phyloP scores from a whole-genome alignment of 345 rosid genomes.

The Rhizophora mangle region DNA sequence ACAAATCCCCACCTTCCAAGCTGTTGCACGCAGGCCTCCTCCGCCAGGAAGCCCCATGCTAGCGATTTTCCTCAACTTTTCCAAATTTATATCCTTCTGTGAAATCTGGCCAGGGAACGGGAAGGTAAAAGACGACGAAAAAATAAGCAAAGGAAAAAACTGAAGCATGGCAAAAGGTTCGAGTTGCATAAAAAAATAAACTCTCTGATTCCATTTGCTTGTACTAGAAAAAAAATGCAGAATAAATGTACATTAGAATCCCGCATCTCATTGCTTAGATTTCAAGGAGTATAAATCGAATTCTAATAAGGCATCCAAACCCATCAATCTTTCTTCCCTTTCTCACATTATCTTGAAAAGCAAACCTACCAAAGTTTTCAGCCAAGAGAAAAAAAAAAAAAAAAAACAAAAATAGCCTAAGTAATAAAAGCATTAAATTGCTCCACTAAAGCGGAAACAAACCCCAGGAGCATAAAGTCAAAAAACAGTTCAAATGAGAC shows the following conservation, averaged over 20 bases:
- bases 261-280: too few relatives aligned
- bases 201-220: neutral
- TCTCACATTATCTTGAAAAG: too few relatives aligned
- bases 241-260: too few relatives aligned
- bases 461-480: neutral
- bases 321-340: too few relatives aligned
- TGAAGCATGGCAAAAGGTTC: neutral
- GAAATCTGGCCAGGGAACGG: constrained; percentile 38
- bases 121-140: neutral
- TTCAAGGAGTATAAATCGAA: too few relatives aligned
- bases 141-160: neutral
- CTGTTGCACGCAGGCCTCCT: constrained; percentile 52
- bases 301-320: too few relatives aligned
- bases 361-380: too few relatives aligned
- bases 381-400: too few relatives aligned
- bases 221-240: too few relatives aligned
- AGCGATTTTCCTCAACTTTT: constrained; percentile 54
- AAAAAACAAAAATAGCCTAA: too few relatives aligned
- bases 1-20: constrained; percentile 55
- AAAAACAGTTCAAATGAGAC: neutral
- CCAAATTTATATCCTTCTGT: constrained; percentile 57
- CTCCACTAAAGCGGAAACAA: neutral
- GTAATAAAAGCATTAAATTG: too few relatives aligned
- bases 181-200: neutral
- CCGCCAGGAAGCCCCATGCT: constrained; percentile 55